Base-by-base conservation (phyloP, 208 protist species). In the Balamuthia mandrillaris region DNA sequence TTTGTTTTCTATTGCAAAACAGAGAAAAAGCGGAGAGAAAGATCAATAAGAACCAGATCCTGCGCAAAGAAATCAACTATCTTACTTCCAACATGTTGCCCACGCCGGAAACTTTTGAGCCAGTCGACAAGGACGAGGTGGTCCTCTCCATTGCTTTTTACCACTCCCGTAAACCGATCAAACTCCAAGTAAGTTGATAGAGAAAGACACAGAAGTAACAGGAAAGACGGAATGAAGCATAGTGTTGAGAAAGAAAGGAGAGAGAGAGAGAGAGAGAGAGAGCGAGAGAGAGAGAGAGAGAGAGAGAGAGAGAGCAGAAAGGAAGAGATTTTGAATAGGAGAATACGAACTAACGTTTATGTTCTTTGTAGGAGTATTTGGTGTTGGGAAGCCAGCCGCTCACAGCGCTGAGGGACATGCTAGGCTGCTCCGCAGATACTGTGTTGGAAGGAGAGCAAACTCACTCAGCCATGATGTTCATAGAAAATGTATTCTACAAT, bases 401-500 rank as follows among this genome's bases (percentile, higher is more conserved):
- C 10, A 87, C 89, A 6, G 75, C 60, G 1, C 65, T 93, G 10
- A 65, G 78, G 33, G 91, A 93, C 65, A 86, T 77, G 58, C 54
- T 93, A 5, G 85, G 85, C 35, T 93, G 91, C 70, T 16, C 88
- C 37, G 51, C 47, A 1, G 61, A 89, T 68, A 21, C 49, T 24
- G 70, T 74, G 0, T 45, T 77, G 4, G 4, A 52, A 3, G 56
- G 66, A 39, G 51, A 47, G n/a, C 42, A 86, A 3, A 61, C 39
- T 61, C 18, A 44, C 44, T 72, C 49, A 2, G 87, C 83, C 41
- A 91, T 81, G 41, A 90, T 93, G 52, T 91, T 92, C 56, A 90
- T 93, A 21, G 89, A 92, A n/a, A 86, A 90, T 52, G 51, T 45
- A 16, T 93, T 93, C 63, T 93, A 93, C 37, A 85, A 92, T 65